Base-by-base conservation (phyloP, 257 asterid species). In the Verbena officinalis region DNA sequence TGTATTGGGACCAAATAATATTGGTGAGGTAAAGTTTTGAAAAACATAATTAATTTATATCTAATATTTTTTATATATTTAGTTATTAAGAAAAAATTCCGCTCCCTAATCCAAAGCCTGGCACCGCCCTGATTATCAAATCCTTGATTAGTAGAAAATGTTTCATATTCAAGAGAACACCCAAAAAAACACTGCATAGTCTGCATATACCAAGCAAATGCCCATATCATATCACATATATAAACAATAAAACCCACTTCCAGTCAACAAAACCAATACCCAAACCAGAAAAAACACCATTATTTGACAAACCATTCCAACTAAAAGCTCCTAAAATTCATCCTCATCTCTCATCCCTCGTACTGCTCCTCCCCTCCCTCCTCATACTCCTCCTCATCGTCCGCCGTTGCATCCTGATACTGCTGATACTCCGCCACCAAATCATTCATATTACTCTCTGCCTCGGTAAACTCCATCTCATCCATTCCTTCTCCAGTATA, bases 401-500 rank as follows among this genome's bases (percentile, higher is more conserved):
- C 91, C 0, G 84, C 88, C 11, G 85, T 77, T 2, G 91, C 91
- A 67, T 84, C 91, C 64, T 84, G 91, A 16, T 81, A 79, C 22
- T 84, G 91, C 75, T 84, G 91, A 46, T 84, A 81, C 68, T 84
- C 88, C 0, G 91, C 85, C 57, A 84, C 88, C 53, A 84, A 69
- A 63, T 81, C 91, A 21, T 84, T 84, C 91, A 84, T 84, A n/a
- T 84, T 84, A 61, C 91, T 84, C 77, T 81, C 91, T 0, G 88
- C 91, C 50, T 84, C 91, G 0, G 91, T 84, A 33, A 84, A 84
- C 42, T 84, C 91, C 91, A 81, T 81, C 49, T 84, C 91, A 14
- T 84, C 91, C 91, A 84, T 84, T 9, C 88, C 91, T 64, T 84
- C 86, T 8, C 91, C 91, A 0, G 86, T 81, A 68, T 84, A 85